Percentiles rank a stretch among this genome's conserved stretches.
Conservation (phyloP, 73 alveolate genomes). For the Stentor coeruleus region DNA sequence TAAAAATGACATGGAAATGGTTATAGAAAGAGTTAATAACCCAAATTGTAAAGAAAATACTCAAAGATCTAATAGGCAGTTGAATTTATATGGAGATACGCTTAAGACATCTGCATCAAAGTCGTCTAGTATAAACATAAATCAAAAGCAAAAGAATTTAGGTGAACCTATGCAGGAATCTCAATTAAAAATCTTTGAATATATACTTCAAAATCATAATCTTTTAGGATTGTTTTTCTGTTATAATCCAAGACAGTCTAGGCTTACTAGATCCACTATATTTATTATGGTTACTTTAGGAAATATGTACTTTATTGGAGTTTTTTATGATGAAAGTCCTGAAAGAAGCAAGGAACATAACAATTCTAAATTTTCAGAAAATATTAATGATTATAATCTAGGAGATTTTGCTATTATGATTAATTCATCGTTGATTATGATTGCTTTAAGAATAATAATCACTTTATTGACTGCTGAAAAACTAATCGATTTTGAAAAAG, state of each 20-base stretch:
- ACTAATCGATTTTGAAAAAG: not conserved
- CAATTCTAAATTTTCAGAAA: not conserved
- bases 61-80: not conserved
- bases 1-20: not conserved
- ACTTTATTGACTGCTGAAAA: not conserved
- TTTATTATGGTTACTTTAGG: not conserved
- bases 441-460: not conserved
- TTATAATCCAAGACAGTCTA: not conserved
- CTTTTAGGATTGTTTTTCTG: not conserved
- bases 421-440: not conserved
- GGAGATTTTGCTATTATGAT: not conserved
- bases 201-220: not conserved
- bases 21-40: not conserved
- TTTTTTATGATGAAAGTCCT: not conserved
- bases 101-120: not conserved
- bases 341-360: not conserved
- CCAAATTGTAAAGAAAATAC: not conserved
- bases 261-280: not conserved
- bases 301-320: conserved; percentile 8
- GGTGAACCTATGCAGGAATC: not conserved
- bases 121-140: not conserved
- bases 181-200: too few relatives aligned
- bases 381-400: not conserved
- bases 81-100: not conserved
- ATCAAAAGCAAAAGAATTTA: not conserved